These are phyloP conservation scores for Mucor plumbeus DNA, from an alignment of 371 early-diverging fungal species.

Conservation along the genomic window DNA sequence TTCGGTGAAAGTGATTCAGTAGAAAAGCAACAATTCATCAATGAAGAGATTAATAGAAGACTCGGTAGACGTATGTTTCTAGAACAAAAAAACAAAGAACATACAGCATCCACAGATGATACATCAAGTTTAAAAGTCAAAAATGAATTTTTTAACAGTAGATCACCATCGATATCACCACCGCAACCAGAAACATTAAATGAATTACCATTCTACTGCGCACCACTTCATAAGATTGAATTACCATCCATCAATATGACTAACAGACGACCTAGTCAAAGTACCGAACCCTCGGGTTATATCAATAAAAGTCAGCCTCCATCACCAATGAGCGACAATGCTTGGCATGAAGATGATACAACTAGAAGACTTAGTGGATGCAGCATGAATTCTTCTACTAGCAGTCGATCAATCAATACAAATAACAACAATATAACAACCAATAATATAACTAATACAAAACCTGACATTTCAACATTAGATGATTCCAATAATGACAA, in stretches of 20 bases:
- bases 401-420: background rate
- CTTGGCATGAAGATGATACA: background rate
- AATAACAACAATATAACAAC: background rate
- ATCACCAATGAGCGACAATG: constrained; percentile 9
- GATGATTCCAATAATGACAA: background rate
- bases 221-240: constrained; percentile 40
- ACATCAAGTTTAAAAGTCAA: background rate
- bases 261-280: constrained; percentile 10
- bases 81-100: constrained; percentile 18
- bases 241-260: constrained; percentile 34
- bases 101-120: background rate
- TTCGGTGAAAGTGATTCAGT: constrained; percentile 64
- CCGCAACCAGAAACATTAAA: constrained; percentile 23
- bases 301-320: constrained; percentile 17
- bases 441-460: background rate
- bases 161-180: background rate
- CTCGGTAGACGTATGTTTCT: constrained; percentile 35
- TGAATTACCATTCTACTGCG: constrained; percentile 50
- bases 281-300: constrained; percentile 21
- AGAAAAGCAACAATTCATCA: constrained; percentile 66
- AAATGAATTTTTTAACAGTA: background rate
- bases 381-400: constrained; percentile 1
- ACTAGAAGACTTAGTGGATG: constrained; percentile 6
- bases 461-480: background rate
- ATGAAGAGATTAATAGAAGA: constrained; percentile 60